Base-by-base conservation (phyloP, 306 rosid genomes). In the Echinosophora koreensis region DNA sequence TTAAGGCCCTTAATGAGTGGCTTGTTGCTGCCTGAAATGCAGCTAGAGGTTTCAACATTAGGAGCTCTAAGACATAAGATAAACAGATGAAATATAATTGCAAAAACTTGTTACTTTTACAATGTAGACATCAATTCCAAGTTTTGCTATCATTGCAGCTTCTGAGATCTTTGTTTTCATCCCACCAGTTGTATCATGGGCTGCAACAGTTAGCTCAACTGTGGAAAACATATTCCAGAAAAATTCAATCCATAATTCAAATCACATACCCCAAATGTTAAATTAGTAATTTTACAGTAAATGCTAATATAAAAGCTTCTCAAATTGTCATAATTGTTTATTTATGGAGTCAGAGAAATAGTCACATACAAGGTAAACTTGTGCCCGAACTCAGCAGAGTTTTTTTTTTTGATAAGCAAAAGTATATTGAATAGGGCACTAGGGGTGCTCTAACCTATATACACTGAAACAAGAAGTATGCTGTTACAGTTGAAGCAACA, bases 101-200 rank as follows among this genome's bases (percentile, higher is more conserved):
- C 15, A 69, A 69, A 69, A 59, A 50, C 22, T 22, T 5, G 17
- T 82, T 84, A 92, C 97, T 79, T 92, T 86, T 16, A 92, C 98
- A 28, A 95, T 95, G 84, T 87, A 89, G 62, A 95, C 97, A 71
- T 92, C 88, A 51, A 94, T 92, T 66, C 97, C 98, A 10, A 89
- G 91, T 79, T 84, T 92, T 66, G 98, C 97, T 79, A 94, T 90
- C 90, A 85, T 67, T 64, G 98, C 98, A 47, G 98, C 97, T 79
- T 94, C 97, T 12, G 90, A 52, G 82, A 92, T 84, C 88, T 92
- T 92, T 64, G 98, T 86, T 82, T 72, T 56, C 97, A 94, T 94
- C 39, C 98, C 95, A 5, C 97, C 97, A 5, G 97, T 94, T 47
- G 97, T 94, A 68, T 92, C 97, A 83, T 94, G 97, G 8, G 91